phyloP scores from a whole-genome alignment of 176 grass and related monocot species.

The Saccharum officinarum region DNA sequence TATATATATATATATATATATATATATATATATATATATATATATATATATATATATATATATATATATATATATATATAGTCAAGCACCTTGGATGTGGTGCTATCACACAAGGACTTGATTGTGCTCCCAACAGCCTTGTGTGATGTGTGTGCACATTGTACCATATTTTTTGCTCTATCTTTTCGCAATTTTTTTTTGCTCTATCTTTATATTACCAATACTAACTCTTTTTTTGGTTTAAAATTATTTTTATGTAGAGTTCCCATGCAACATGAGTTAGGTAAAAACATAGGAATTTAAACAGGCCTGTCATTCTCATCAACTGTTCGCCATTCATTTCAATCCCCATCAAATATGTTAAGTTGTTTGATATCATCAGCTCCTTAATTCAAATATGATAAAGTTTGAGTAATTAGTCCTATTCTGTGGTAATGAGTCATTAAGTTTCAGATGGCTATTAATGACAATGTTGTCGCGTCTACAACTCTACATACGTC shows the following conservation, averaged over 20 bases:
- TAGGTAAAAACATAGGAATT: not conserved
- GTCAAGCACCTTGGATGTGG: too few relatives aligned
- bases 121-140: not conserved
- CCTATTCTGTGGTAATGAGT: not conserved
- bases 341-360: not conserved
- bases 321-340: not conserved
- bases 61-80: too few relatives aligned
- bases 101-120: not conserved
- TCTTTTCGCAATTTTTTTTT: not conserved
- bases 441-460: not conserved
- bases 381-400: not conserved
- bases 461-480: too few relatives aligned
- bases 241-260: not conserved
- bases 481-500: too few relatives aligned
- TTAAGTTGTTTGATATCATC: not conserved
- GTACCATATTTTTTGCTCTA: not conserved
- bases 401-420: not conserved
- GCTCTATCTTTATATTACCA: not conserved
- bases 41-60: too few relatives aligned
- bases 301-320: not conserved
- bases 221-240: too few relatives aligned
- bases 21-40: too few relatives aligned
- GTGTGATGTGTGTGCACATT: not conserved
- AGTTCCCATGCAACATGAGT: not conserved
- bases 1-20: too few relatives aligned